Percentiles rank a stretch among this genome's conserved stretches.
Conservation (phyloP, 495 filamentous ascomycete species). For the Aspergillus indologenus region DNA sequence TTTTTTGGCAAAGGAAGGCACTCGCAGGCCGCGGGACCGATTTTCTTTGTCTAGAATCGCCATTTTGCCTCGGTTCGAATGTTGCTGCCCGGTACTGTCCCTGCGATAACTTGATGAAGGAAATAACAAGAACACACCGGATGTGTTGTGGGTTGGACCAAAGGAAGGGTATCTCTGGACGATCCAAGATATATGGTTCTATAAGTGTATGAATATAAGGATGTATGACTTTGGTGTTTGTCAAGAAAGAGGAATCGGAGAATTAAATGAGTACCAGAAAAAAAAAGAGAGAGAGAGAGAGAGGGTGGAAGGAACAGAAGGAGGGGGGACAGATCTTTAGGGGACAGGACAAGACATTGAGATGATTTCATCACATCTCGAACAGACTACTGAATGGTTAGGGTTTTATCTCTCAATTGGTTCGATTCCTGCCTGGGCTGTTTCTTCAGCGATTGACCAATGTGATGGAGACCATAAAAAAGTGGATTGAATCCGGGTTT, state of each 20-base stretch:
- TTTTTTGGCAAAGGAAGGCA: constrained; percentile 39
- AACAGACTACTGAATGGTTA: not conserved
- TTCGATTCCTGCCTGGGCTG: too few species aligned
- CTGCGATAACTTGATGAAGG: too few species aligned
- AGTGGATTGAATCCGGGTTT: constrained; percentile 8
- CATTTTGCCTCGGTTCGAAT: constrained; percentile 18
- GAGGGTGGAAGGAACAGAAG: not conserved
- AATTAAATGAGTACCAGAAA: not conserved
- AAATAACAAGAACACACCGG: too few species aligned
- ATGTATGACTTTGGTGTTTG: not conserved
- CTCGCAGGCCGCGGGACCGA: constrained; percentile 37
- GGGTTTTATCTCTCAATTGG: too few species aligned
- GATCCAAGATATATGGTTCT: too few species aligned
- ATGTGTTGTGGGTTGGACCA: too few species aligned
- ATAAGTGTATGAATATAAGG: too few species aligned
- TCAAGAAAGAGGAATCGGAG: not conserved
- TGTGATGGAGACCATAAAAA: not conserved
- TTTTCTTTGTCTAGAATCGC: constrained; percentile 42
- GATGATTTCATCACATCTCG: not conserved
- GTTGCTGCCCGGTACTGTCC: too few species aligned
- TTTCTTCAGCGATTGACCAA: not conserved
- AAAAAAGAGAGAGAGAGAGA: constrained; percentile 11
- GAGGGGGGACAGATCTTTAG: not conserved
- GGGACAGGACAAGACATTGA: not conserved
- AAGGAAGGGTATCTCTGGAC: not conserved